Evolutionary conservation across 2,329 filamentous ascomycete genomes (phyloP), one percentile per base, ranked within the genome.

Genomic region (Ophiostoma fasciatum): DNA sequence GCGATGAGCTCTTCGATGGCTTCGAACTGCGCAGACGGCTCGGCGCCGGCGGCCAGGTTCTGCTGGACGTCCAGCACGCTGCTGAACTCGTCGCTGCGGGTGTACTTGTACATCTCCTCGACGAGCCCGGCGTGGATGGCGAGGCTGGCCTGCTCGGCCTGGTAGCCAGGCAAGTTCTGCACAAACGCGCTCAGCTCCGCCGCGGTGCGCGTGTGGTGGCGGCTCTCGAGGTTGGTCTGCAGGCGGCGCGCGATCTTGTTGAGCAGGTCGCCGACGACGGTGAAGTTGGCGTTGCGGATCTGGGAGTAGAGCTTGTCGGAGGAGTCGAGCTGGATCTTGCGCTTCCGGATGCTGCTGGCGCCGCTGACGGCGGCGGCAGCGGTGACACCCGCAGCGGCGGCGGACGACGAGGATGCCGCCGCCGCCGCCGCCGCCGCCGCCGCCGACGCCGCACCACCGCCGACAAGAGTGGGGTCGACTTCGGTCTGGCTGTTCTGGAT

Each of bases 21-120:
- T 35, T 94, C 84, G 49, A 94, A 83, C 51, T 96, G 85, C 18
- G 81, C 82, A 11, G 76, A 82, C 7, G 88, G 82, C 53, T 96
- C 90, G 9, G 82, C 76, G 22, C 88, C 88, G 0, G 87, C 87
- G 18, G 85, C 87, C 30, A 96, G 71, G 51, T 93, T 94, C 53
- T 98, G 90, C 53, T 98, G 90, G 5, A 96, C 82, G 59, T 96
- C 90, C 2, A 98, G 66, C 27, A 85, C 64, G 42, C 82, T 80
- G 45, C 79, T 82, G 62, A 98, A 98, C 39, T 82, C 72, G 49
- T 96, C 88, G 14, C 83, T 81, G 34, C 82, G 74, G 1, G 90
- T 98, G 49, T 85, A 74, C 51, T 92, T 90, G 66, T 93, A 87
- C 36, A 98, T 90, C 46, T 94, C 88, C 58, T 96, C 90, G 1